phyloP scores from a whole-genome alignment of 495 filamentous ascomycete species.

The Hyphodiscus hymeniophilus region DNA sequence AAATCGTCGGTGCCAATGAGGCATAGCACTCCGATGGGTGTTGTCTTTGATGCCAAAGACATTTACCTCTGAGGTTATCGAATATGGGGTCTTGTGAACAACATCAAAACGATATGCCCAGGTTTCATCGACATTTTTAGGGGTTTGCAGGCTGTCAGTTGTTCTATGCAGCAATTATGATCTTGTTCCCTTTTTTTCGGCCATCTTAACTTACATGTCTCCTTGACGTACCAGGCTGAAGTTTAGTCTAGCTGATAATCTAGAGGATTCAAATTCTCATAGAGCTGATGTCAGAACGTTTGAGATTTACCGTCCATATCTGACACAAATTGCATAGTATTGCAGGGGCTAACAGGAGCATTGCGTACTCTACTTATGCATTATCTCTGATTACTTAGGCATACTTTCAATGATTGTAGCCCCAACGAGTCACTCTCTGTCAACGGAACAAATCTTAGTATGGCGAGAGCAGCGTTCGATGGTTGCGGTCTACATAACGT shows the following conservation, averaged over 20 bases:
- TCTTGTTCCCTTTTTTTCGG: too few species aligned
- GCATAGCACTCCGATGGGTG: constrained; percentile 20
- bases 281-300: not conserved
- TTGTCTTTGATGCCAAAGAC: constrained; percentile 22
- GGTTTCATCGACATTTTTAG: constrained; percentile 31
- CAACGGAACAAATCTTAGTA: too few species aligned
- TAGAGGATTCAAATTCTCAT: not conserved
- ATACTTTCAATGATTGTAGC: constrained; percentile 8
- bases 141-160: too few species aligned
- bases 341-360: constrained; percentile 13
- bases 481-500: too few species aligned
- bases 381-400: constrained; percentile 15
- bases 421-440: too few species aligned
- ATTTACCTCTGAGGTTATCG: constrained; percentile 16
- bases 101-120: constrained; percentile 28
- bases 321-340: constrained; percentile 15
- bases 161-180: too few species aligned
- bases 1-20: constrained; percentile 20
- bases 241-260: constrained; percentile 13
- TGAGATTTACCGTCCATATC: constrained; percentile 11
- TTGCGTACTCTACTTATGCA: constrained; percentile 11
- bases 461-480: too few species aligned
- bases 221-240: constrained; percentile 5
- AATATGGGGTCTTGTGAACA: constrained; percentile 10
- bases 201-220: constrained; percentile 11